These are phyloP conservation scores for Leccinum uliginosum DNA, from an alignment of 768 basidiomycete species.

Conservation along the genomic window DNA sequence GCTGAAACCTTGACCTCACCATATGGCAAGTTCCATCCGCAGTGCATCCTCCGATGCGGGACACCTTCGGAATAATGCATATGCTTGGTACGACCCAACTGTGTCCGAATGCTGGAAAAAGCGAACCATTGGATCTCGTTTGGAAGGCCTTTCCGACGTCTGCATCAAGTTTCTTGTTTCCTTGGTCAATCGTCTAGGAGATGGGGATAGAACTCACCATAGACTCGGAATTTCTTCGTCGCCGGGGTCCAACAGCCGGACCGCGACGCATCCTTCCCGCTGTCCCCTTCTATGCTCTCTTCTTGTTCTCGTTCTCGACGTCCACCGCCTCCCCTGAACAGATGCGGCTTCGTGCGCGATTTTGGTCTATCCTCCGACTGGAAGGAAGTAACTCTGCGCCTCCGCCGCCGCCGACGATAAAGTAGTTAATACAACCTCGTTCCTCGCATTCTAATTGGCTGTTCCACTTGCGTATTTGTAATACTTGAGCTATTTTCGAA, in stretches of 20 bases:
- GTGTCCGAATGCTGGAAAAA: not conserved
- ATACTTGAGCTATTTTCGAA: not conserved
- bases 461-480: not conserved
- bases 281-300: not conserved
- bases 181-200: not conserved
- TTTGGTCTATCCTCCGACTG: not conserved
- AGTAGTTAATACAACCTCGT: too few species aligned
- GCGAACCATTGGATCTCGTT: not conserved
- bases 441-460: not conserved
- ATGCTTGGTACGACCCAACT: not conserved
- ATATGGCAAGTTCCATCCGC: not conserved
- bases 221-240: not conserved
- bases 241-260: not conserved
- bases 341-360: not conserved
- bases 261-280: not conserved
- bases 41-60: not conserved
- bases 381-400: not conserved
- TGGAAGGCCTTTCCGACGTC: not conserved
- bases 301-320: not conserved
- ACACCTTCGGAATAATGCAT: not conserved
- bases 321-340: not conserved
- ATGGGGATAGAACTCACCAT: not conserved
- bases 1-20: not conserved
- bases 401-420: not conserved
- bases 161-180: not conserved